These are phyloP conservation scores for Ampelocalamus luodianensis DNA, from an alignment of 176 grass and related monocot species.

Conservation along the genomic window DNA sequence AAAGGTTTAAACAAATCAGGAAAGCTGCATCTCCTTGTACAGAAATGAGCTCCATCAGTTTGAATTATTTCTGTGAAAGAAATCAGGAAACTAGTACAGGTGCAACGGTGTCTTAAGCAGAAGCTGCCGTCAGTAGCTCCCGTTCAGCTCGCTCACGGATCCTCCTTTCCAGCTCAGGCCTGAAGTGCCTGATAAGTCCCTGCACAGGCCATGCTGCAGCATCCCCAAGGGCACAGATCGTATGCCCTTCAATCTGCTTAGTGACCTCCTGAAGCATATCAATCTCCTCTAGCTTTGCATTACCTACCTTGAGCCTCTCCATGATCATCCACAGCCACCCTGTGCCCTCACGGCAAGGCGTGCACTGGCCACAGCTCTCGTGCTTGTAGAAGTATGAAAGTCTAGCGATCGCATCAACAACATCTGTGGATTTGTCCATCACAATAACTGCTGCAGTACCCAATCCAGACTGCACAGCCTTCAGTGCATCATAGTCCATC, in stretches of 20 bases:
- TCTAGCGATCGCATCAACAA: slow-evolving; percentile 88
- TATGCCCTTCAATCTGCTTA: slow-evolving; percentile 96
- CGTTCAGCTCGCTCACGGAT: slow-evolving; percentile 77
- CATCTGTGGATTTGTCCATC: slow-evolving; percentile 94
- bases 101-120: slow-evolving; percentile 46
- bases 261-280: slow-evolving; percentile 96
- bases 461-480: slow-evolving; percentile 79
- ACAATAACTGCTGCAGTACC: slow-evolving; percentile 88
- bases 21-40: slow-evolving; percentile 40
- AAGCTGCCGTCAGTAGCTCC: slow-evolving; percentile 75
- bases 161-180: slow-evolving; percentile 90
- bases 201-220: slow-evolving; percentile 93
- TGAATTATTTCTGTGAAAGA: slow-evolving; percentile 67
- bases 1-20: slow-evolving; percentile 54
- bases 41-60: slow-evolving; percentile 64
- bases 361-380: slow-evolving; percentile 95
- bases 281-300: slow-evolving; percentile 88
- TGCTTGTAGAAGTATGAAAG: slow-evolving; percentile 96
- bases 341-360: slow-evolving; percentile 91
- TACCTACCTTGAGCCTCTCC: slow-evolving; percentile 96
- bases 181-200: slow-evolving; percentile 94
- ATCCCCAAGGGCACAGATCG: slow-evolving; percentile 86
- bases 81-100: slow-evolving; percentile 53
- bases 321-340: slow-evolving; percentile 97
- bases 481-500: slow-evolving; percentile 96